Evolutionary conservation across 768 basidiomycete species (phyloP), one percentile per base, ranked within the genome.

Genomic region (Phaeolepiota aurea): DNA sequence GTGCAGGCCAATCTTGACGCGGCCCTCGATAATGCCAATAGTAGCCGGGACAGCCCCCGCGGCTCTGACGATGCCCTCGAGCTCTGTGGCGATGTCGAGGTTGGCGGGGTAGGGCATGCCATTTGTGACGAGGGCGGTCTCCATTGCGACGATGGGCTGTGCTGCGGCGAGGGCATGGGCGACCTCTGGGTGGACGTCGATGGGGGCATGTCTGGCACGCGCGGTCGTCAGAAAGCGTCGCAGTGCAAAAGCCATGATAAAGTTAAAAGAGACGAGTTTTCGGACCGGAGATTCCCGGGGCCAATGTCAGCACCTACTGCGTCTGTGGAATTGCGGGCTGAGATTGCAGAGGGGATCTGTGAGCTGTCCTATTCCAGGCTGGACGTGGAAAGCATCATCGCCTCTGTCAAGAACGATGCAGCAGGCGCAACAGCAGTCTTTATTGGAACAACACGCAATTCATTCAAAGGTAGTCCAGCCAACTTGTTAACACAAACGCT

Each of bases 121-220:
- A 67, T 97, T 90, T 1, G 92, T 92, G 44, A 96, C 79, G 40
- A 98, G 76, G 1, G 94, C 82, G 1, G 86, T 88, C 58, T 98
- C 94, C 9, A 98, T 76, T 10, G 93, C 92, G 9, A 97, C 90
- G 33, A 97, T 69, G 14, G 91, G 79, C 45, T 64, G 66, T 7
- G 69, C 64, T 31, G 69, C 63, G 3, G 70, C 65, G 15, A 94
- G 68, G 3, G 93, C 92, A 41, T 92, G 74, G 47, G 82, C 65
- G 21, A 97, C 82, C 57, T 98, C 92, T 5, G 86, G 82, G 40
- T 83, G 81, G 21, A 90, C 55, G 57, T 90, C 87, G 9, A 90
- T 40, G 3, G 69, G 65, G 9, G 65, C 63, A 28, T 54, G 37
- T 21, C 22, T 32, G 5, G n/a, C 9, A 32, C 14, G 40, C 20